phyloP scores from a whole-genome alignment of 345 rosid genomes.

The Melaleuca quinquenervia region DNA sequence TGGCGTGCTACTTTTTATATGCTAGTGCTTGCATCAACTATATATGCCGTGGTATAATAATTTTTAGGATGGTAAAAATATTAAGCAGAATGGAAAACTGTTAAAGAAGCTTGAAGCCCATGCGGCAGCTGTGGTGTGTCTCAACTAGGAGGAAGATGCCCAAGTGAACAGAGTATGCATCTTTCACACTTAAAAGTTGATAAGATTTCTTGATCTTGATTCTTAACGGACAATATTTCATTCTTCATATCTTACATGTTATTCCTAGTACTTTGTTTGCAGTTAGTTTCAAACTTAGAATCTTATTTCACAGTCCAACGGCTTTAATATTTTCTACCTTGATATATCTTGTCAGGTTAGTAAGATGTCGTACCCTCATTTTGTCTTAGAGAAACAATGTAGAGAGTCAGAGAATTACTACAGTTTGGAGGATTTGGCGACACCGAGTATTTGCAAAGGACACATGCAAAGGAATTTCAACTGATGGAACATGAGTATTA shows the following conservation, averaged over 20 bases:
- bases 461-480: conserved; percentile 62
- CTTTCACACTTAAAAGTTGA: too few species aligned
- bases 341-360: too few species aligned
- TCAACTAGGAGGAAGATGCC: conserved; percentile 86
- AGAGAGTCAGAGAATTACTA: neutral
- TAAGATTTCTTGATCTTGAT: too few species aligned
- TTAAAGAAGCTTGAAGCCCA: conserved; percentile 69
- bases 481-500: conserved; percentile 52
- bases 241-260: too few species aligned
- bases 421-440: conserved; percentile 41
- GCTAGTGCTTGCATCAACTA: too few species aligned
- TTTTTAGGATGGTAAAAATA: neutral
- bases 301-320: too few species aligned
- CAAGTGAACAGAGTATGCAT: conserved; percentile 27
- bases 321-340: neutral
- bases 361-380: neutral
- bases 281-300: too few species aligned
- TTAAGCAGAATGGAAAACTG: conserved; percentile 64
- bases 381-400: neutral
- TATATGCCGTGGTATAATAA: neutral
- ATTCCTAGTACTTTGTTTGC: too few species aligned
- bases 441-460: conserved; percentile 39
- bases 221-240: too few species aligned
- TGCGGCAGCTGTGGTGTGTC: conserved; percentile 68
- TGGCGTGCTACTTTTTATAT: neutral